These are phyloP conservation scores for Glebionis coronaria DNA, from an alignment of 129 eudicot species.

Conservation along the genomic window DNA sequence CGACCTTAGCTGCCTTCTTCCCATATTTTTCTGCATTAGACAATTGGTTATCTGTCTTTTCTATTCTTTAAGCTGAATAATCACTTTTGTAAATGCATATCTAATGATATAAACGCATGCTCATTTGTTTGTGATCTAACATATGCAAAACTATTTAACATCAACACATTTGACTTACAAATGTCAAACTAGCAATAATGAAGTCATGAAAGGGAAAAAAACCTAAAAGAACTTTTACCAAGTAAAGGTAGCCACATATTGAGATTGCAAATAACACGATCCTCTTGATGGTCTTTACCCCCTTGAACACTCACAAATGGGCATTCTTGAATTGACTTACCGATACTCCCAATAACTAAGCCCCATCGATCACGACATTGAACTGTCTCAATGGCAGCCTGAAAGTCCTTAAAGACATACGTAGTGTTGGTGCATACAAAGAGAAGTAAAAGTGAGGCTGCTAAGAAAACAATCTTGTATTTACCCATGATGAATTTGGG, in stretches of 20 bases:
- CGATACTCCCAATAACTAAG: neutral
- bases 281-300: conserved; percentile 63
- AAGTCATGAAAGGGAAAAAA: neutral
- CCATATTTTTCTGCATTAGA: conserved; percentile 33
- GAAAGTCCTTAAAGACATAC: too few relatives aligned
- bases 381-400: too few relatives aligned
- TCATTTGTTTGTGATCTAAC: too few relatives aligned
- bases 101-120: neutral
- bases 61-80: neutral
- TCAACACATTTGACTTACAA: neutral
- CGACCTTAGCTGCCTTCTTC: conserved; percentile 31
- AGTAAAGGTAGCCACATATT: conserved; percentile 36
- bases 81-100: neutral
- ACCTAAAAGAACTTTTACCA: conserved; percentile 27
- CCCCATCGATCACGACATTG: too few relatives aligned
- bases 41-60: neutral
- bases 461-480: too few relatives aligned
- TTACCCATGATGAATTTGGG: too few relatives aligned
- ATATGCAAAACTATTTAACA: neutral
- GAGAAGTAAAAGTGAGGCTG: too few relatives aligned
- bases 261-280: conserved; percentile 52
- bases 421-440: too few relatives aligned
- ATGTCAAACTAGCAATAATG: conserved; percentile 1
- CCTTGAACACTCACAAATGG: conserved; percentile 53
- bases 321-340: conserved; percentile 34